Evolutionary conservation across 345 rosid genomes (phyloP).

Genomic region (Mangifera indica): DNA sequence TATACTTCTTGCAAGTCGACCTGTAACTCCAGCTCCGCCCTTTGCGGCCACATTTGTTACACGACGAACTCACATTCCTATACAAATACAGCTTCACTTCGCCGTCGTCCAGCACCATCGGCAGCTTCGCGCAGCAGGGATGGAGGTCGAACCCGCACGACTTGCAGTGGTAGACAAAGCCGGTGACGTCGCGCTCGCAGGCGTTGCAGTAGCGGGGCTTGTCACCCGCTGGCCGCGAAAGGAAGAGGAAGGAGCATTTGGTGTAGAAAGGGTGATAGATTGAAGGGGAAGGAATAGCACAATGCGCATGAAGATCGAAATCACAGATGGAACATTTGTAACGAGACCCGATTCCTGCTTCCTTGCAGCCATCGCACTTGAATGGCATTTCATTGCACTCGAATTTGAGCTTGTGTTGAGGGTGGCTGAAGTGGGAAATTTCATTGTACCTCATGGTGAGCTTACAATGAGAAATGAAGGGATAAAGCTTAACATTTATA

Average conservation of each 20-base stretch:
- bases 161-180: constrained; percentile 78
- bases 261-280: constrained; percentile 77
- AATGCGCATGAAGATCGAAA: constrained; percentile 81
- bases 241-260: constrained; percentile 78
- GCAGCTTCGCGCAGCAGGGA: constrained; percentile 89
- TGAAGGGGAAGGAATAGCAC: constrained; percentile 57
- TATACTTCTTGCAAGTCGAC: constrained; percentile 82
- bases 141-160: constrained; percentile 89
- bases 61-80: constrained; percentile 64
- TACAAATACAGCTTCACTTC: constrained; percentile 64
- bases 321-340: constrained; percentile 66
- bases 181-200: constrained; percentile 65
- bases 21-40: constrained; percentile 96
- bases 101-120: constrained; percentile 76
- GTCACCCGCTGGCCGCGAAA: constrained; percentile 57
- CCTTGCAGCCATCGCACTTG: constrained; percentile 95
- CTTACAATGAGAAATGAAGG: constrained; percentile 19
- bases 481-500: background rate
- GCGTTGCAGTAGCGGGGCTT: constrained; percentile 73
- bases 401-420: constrained; percentile 63
- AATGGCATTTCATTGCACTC: constrained; percentile 70
- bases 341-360: constrained; percentile 81
- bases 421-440: constrained; percentile 74
- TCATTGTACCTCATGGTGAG: constrained; percentile 66
- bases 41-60: constrained; percentile 76